Base-by-base conservation (phyloP, 1,284 basidiomycete genomes). In the Puccinia polysora region DNA sequence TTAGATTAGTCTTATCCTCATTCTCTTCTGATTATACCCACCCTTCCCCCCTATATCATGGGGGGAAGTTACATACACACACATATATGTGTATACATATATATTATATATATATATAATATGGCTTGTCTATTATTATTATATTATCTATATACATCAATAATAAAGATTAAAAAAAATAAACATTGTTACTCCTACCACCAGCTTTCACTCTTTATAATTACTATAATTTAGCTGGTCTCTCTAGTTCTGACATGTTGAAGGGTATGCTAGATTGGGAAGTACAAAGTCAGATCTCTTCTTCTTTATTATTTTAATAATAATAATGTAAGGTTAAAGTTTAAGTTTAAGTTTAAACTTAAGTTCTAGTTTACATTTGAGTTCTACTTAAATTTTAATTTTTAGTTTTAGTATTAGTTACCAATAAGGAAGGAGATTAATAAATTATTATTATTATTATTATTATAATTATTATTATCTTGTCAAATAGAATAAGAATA, bases 381-480 rank as follows among this genome's bases (percentile, higher is more conserved):
- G 25, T 18, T 15, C 47, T 49, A 5, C 18, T 23, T 49, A 49
- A 49, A 49, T 15, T 23, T 49, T 49, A n/a, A 49, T 15, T 49
- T 49, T 49, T 49, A 49, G 47, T 49, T 49, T 49, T 49, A 49
- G 47, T 49, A n/a, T 49, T 49, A 18, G 47, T n/a, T n/a, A n/a
- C n/a, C n/a, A n/a, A n/a, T n/a, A n/a, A n/a, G n/a, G n/a, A n/a
- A n/a, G n/a, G n/a, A n/a, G n/a, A n/a, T n/a, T n/a, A n/a, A n/a
- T n/a, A n/a, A n/a, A n/a, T n/a, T n/a, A n/a, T n/a, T n/a, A n/a
- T n/a, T n/a, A n/a, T n/a, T n/a, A n/a, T n/a, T n/a, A n/a, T n/a
- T n/a, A n/a, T n/a, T n/a, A n/a, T n/a, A n/a, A n/a, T n/a, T n/a
- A n/a, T n/a, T n/a, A n/a, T n/a, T n/a, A n/a, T n/a, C n/a, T n/a